These are phyloP conservation scores for Globisporangium yorkense DNA, from an alignment of 352 stramenopile genomes.

Conservation along the genomic window DNA sequence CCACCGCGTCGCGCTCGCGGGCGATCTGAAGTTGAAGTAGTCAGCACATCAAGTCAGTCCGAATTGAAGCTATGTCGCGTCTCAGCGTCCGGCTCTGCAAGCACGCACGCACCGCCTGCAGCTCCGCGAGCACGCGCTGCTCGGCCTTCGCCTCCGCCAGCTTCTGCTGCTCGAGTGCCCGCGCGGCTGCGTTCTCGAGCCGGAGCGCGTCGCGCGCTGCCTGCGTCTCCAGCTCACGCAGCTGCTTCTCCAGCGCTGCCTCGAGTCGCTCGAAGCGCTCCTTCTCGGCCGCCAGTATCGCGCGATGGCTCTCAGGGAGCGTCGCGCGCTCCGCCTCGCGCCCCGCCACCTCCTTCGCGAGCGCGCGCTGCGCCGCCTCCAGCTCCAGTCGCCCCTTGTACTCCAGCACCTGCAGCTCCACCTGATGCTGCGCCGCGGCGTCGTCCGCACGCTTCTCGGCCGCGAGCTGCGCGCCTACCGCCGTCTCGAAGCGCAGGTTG, in stretches of 20 bases:
- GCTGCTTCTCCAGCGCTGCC: constrained; percentile 34
- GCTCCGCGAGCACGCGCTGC: constrained; percentile 50
- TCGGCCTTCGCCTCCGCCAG: constrained; percentile 57
- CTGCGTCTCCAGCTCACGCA: constrained; percentile 47
- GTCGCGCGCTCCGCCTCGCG: constrained; percentile 44
- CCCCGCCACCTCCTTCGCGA: constrained; percentile 33
- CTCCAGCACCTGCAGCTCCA: constrained; percentile 50
- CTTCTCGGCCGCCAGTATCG: constrained; percentile 48
- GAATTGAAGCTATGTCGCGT: constrained; percentile 2
- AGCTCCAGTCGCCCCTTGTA: constrained; percentile 58
- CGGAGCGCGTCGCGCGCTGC: constrained; percentile 31
- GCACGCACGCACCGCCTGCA: constrained; percentile 28
- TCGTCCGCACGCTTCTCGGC: constrained; percentile 52
- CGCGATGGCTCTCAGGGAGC: constrained; percentile 52
- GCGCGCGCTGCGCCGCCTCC: constrained; percentile 19
- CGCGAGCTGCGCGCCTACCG: constrained; percentile 34
- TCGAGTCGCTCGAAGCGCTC: constrained; percentile 67
- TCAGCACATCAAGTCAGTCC: not conserved
- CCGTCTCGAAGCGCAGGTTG: constrained; percentile 52
- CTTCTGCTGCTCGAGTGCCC: constrained; percentile 24
- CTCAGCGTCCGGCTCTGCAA: not conserved
- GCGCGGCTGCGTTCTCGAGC: constrained; percentile 32
- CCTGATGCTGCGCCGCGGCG: constrained; percentile 30
- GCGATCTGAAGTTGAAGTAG: constrained; percentile 27
- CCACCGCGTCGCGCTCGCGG: constrained; percentile 61